Conservation (phyloP, 2,329 filamentous ascomycete species). For the Cercospora sp. region DNA sequence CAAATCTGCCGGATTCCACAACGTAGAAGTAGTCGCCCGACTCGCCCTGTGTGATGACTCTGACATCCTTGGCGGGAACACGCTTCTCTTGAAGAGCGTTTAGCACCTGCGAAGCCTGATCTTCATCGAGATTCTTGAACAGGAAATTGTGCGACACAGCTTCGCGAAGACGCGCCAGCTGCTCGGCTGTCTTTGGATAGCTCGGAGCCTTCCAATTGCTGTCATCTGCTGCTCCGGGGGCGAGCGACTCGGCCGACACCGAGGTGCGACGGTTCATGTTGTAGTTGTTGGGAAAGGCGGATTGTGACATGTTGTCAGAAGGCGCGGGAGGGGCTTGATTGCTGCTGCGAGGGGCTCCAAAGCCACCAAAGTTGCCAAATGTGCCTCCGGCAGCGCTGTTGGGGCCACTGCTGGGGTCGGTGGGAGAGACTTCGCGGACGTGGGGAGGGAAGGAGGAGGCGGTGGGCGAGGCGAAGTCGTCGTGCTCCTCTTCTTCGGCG, state of each 20-base stretch:
- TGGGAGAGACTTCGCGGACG: constrained; percentile 53
- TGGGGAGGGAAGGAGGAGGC: constrained; percentile 48
- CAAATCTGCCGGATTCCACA: constrained; percentile 86
- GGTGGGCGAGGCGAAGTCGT: constrained; percentile 72
- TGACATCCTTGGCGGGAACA: constrained; percentile 83
- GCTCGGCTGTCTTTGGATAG: constrained; percentile 79
- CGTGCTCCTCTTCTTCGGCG: constrained; percentile 76
- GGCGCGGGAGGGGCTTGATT: constrained; percentile 38
- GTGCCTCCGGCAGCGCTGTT: constrained; percentile 26
- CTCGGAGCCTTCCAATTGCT: constrained; percentile 89
- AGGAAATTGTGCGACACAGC: constrained; percentile 90
- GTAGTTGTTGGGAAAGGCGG: constrained; percentile 86
- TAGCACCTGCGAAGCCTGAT: constrained; percentile 82
- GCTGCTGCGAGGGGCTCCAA: constrained; percentile 27
- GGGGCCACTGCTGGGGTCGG: constrained; percentile 32
- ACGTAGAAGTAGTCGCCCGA: constrained; percentile 98
- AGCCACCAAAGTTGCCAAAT: constrained; percentile 42
- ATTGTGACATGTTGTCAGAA: constrained; percentile 55
- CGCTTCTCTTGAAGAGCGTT: constrained; percentile 92
- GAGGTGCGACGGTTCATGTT: constrained; percentile 92
- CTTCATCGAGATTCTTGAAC: constrained; percentile 91
- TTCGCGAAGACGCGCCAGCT: constrained; percentile 73
- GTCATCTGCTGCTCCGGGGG: constrained; percentile 77
- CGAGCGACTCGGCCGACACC: constrained; percentile 93
- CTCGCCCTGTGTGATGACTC: constrained; percentile 95